Evolutionary conservation across 2,329 filamentous ascomycete genomes (phyloP).

Genomic region (Penicillium sp.): DNA sequence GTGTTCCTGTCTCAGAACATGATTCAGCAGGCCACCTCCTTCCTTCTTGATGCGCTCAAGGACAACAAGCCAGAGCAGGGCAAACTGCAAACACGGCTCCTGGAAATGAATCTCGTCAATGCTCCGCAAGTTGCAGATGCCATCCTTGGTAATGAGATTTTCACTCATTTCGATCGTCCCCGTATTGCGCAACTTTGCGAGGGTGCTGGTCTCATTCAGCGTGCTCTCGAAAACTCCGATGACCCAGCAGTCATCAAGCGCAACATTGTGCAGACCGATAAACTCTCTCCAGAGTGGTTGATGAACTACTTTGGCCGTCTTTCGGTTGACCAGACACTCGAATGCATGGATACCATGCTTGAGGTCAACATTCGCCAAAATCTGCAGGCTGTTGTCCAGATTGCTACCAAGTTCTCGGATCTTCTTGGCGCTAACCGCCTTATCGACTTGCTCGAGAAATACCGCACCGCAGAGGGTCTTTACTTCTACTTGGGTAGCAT

Average conservation of each 20-base stretch:
- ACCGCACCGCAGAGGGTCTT: conserved; percentile 91
- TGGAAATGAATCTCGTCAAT: conserved; percentile 97
- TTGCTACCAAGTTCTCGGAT: conserved; percentile 97
- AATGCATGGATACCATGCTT: conserved; percentile 94
- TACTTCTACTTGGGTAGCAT: conserved; percentile 98
- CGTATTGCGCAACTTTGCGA: conserved; percentile 89
- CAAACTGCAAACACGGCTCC: conserved; percentile 82
- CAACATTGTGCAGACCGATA: conserved; percentile 73
- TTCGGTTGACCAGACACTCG: conserved; percentile 89
- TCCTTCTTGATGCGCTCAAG: conserved; percentile 89
- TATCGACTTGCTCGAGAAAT: conserved; percentile 94
- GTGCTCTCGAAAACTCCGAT: conserved; percentile 90
- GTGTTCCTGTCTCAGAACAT: conserved; percentile 98
- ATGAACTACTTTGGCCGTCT: conserved; percentile 88
- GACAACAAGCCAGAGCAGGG: conserved; percentile 92
- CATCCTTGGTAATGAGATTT: conserved; percentile 97
- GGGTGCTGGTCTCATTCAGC: conserved; percentile 78
- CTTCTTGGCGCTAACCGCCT: conserved; percentile 79
- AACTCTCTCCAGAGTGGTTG: conserved; percentile 86
- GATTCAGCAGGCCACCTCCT: conserved; percentile 97
- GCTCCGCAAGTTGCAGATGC: conserved; percentile 97
- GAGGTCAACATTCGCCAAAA: conserved; percentile 96
- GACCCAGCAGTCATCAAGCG: conserved; percentile 87
- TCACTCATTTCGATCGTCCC: conserved; percentile 89
- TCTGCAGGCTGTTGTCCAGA: conserved; percentile 85